Base-by-base conservation (phyloP, 805 yeast genomes). In the Ogataea henricii region DNA sequence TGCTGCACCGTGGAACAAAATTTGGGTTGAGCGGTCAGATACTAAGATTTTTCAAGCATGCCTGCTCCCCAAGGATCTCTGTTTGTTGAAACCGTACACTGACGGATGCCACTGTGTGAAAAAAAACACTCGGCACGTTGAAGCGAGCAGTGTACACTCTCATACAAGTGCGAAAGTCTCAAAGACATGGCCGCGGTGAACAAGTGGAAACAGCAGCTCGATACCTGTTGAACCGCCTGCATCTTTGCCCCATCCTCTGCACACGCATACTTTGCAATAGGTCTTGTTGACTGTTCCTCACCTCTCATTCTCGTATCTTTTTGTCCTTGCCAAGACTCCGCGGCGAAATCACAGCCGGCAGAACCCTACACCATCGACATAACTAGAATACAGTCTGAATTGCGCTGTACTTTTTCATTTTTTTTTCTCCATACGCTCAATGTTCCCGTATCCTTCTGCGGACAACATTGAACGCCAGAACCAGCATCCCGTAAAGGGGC, bases 21-120 rank as follows among this genome's bases (percentile, higher is more conserved):
- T 10, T 22, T 23, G 10, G 32, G 40, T 14, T 25, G 40, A 37
- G 32, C 40, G 40, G 40, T 37, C 29, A 16, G 16, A 22, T 6
- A 37, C 25, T 17, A 7, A 21, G 30, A 23, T 37, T 37, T 37
- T 37, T 37, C 40, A 37, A 37, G 40, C 40, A 37, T 23, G 40
- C 30, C 40, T 37, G 40, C 29, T 37, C 29, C 40, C 16, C 40
- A 37, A 37, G 32, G 30, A 22, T n/a, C 30, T n/a, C n/a, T n/a
- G n/a, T n/a, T n/a, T 23, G 40, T 37, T 23, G 27, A 37, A 37
- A 37, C 13, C 17, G n/a, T 21, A 35, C 34, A 14, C 3, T 16
- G 18, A 30, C n/a, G 34, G 34, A 30, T 30, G 34, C 34, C 34
- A n/a, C 34, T 30, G 34, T 30, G 34, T 16, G 16, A 30, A 30